A percentile compares a stretch with the other conserved stretches of the same genome.
phyloP scores from a whole-genome alignment of 129 eudicot genomes.

The sunflower (Helianthus annuus) region DNA sequence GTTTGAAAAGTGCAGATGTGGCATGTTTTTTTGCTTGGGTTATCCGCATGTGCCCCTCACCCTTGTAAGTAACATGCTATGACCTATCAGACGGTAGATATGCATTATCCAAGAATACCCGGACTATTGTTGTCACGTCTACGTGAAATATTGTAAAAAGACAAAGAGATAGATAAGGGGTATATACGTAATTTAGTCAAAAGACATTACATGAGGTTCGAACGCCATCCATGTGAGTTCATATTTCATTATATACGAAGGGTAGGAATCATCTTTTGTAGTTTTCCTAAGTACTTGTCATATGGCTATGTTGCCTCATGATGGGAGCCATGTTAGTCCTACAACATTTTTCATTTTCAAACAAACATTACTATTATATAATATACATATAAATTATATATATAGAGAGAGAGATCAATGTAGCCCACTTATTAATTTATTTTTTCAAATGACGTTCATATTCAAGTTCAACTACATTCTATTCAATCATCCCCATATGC shows the following conservation, averaged over 20 bases:
- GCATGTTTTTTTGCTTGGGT: too few relatives aligned
- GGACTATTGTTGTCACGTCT: neutral
- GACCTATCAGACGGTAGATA: neutral
- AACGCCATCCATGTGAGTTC: conserved; percentile 39
- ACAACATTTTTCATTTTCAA: conserved; percentile 14
- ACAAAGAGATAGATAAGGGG: neutral
- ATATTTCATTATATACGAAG: conserved; percentile 20
- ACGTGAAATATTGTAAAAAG: neutral
- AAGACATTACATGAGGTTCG: conserved; percentile 35
- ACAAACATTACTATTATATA: conserved; percentile 12
- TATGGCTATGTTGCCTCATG: conserved; percentile 49
- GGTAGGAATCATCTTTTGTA: conserved; percentile 40
- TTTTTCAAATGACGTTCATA: conserved; percentile 3
- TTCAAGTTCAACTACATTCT: conserved; percentile 33
- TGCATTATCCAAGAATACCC: neutral
- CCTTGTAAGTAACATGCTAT: too few relatives aligned
- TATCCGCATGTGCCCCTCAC: too few relatives aligned
- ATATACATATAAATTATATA: conserved; percentile 2
- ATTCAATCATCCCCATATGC: conserved; percentile 30
- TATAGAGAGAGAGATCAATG: neutral
- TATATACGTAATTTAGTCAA: neutral
- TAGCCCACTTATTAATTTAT: conserved; percentile 23
- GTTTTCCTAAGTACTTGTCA: conserved; percentile 35
- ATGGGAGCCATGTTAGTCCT: conserved; percentile 48
- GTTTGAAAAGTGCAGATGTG: too few relatives aligned